Evolutionary conservation across 2,329 filamentous ascomycete genomes (phyloP), one percentile per base, ranked within the genome.

Genomic region (Cytospora piceae): DNA sequence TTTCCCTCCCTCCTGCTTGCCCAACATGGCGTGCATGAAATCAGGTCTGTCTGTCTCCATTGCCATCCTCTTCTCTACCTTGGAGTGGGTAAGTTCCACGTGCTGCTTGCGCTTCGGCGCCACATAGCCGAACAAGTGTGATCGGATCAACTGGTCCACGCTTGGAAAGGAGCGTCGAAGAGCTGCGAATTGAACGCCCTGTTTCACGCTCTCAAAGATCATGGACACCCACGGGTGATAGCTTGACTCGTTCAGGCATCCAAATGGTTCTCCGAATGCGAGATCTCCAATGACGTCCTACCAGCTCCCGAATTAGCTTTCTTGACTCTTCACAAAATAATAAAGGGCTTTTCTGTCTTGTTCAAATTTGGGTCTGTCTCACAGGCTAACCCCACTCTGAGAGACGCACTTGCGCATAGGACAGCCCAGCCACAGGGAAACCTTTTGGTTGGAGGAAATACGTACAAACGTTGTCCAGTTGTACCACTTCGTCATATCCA

Each of bases 401-500:
- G 12, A 20, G 39, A 42, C 15, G 14, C 15, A 12, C 15, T 42
- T 17, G 37, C 6, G 37, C 15, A 5, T 42, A 12, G 37, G 37
- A 42, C 14, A 17, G 37, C 14, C 37, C 2, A 6, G 14, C 5
- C 37, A 20, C 20, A n/a, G 20, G 4, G 39, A 7, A 5, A n/a
- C n/a, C n/a, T n/a, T n/a, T n/a, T 49, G 1, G 6, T 8, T 14
- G 11, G n/a, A 12, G 22, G 46, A 24, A 37, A 2, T 24, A 49
- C 46, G 4, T 14, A 49, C 65, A 42, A 68, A 77, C 1, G 76
- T 73, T 1, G 71, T 58, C 68, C 73, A 75, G 56, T 75, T 74
- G 67, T 68, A 76, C 73, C 75, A 77, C 22, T 64, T 60, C 11
- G 68, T 62, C 57, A 65, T 71, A 64, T 72, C 65, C 31, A 74